A percentile compares a stretch with the other conserved stretches of the same genome.
Conservation (phyloP, 2,329 filamentous ascomycete species). For the Alternaria brassicae region DNA sequence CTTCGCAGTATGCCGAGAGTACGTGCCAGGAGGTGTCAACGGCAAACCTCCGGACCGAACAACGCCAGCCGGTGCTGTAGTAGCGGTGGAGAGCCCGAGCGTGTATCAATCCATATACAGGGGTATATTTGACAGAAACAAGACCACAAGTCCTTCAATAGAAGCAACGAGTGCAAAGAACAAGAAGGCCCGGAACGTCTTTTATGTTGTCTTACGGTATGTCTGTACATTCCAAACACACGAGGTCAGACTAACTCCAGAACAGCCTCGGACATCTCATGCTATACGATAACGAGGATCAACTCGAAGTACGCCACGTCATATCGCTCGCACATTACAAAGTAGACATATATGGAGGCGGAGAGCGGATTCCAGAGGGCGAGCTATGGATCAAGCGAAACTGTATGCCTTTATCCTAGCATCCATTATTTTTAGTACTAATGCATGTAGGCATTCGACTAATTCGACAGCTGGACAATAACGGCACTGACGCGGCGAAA, state of each 20-base stretch:
- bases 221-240: constrained; percentile 24
- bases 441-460: constrained; percentile 66
- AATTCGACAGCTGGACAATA: constrained; percentile 66
- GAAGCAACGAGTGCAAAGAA: constrained; percentile 61
- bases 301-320: constrained; percentile 94
- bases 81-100: constrained; percentile 83
- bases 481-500: constrained; percentile 68
- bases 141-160: constrained; percentile 64
- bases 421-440: constrained; percentile 1
- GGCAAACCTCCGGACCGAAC: constrained; percentile 88
- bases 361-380: constrained; percentile 79
- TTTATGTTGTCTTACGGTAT: constrained; percentile 88
- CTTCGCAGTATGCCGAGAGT: constrained; percentile 94
- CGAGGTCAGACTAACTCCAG: constrained; percentile 15
- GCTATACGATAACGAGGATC: constrained; percentile 95
- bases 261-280: constrained; percentile 80
- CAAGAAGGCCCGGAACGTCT: constrained; percentile 80
- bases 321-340: constrained; percentile 89
- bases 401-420: constrained; percentile 54
- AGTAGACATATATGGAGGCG: constrained; percentile 83
- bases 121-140: constrained; percentile 83
- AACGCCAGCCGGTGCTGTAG: constrained; percentile 79
- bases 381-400: constrained; percentile 97
- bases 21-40: constrained; percentile 88
- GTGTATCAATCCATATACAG: constrained; percentile 99